phyloP scores from a whole-genome alignment of 2,329 filamentous ascomycete genomes.

The Aschersonia sp. region DNA sequence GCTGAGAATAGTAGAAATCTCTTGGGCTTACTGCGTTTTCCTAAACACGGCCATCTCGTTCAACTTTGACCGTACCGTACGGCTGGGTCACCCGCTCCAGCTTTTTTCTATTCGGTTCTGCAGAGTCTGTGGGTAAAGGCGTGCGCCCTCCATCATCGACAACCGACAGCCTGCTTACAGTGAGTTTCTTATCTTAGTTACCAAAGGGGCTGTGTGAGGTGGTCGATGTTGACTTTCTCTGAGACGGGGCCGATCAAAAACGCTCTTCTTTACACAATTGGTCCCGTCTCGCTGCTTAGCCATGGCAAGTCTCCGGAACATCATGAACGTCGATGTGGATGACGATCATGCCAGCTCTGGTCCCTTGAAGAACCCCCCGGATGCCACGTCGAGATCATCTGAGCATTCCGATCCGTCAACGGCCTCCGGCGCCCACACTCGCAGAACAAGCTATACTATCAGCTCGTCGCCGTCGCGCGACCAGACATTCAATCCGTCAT shows the following conservation, averaged over 20 bases:
- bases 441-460: slow-evolving; percentile 8
- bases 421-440: slow-evolving; percentile 13
- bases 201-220: slow-evolving; percentile 26
- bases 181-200: slow-evolving; percentile 8
- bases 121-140: neutral
- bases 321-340: slow-evolving; percentile 40
- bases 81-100: slow-evolving; percentile 5
- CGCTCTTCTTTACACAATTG: slow-evolving; percentile 3
- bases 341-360: slow-evolving; percentile 29
- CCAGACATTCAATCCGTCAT: slow-evolving; percentile 20
- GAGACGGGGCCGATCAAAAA: slow-evolving; percentile 1
- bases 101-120: neutral
- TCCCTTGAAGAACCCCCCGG: slow-evolving; percentile 30
- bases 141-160: slow-evolving; percentile 1
- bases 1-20: slow-evolving; percentile 5
- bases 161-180: slow-evolving; percentile 4
- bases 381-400: slow-evolving; percentile 20
- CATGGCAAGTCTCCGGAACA: slow-evolving; percentile 42
- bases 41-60: slow-evolving; percentile 2
- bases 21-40: neutral
- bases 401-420: slow-evolving; percentile 16
- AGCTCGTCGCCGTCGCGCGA: slow-evolving; percentile 16
- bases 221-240: slow-evolving; percentile 3
- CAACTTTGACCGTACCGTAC: neutral
- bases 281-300: slow-evolving; percentile 25